Conservation (phyloP, 2,329 filamentous ascomycete species). For the Aspergillus sp. region DNA sequence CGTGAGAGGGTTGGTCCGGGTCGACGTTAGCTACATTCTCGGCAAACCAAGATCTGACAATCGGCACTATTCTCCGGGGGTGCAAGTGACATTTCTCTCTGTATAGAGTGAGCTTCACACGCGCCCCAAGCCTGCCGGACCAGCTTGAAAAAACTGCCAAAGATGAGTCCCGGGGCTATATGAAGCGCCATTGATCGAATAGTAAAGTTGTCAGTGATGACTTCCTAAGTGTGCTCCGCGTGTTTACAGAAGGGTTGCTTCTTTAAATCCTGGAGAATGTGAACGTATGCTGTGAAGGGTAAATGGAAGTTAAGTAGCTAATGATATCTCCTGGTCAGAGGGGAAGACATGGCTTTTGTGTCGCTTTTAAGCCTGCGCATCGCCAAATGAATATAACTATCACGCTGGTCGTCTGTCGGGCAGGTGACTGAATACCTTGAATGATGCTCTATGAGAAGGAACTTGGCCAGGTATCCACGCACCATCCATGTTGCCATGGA, state of each 20-base stretch:
- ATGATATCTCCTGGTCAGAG: neutral
- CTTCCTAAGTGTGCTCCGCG: neutral
- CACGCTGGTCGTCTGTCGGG: neutral
- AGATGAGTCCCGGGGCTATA: neutral
- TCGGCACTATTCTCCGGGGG: neutral
- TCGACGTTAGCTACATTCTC: too few relatives aligned
- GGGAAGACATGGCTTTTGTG: neutral
- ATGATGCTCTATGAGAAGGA: neutral
- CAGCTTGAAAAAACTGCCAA: neutral
- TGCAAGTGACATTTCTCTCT: neutral
- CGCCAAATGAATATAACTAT: neutral
- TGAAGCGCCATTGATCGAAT: neutral
- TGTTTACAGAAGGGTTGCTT: neutral
- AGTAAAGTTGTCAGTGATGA: neutral
- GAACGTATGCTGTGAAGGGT: neutral
- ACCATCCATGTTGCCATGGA: neutral
- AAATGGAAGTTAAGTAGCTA: neutral
- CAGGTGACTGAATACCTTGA: neutral
- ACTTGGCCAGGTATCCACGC: neutral
- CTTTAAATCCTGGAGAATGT: neutral
- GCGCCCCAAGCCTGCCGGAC: neutral
- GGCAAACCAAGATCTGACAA: too few relatives aligned
- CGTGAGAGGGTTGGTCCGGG: too few relatives aligned
- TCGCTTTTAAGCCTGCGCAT: neutral
- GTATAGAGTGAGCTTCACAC: neutral